Percentiles rank a stretch among this genome's conserved stretches.
Evolutionary conservation across 1,284 basidiomycete species (phyloP).

Genomic region (Blastosporella zonata): DNA sequence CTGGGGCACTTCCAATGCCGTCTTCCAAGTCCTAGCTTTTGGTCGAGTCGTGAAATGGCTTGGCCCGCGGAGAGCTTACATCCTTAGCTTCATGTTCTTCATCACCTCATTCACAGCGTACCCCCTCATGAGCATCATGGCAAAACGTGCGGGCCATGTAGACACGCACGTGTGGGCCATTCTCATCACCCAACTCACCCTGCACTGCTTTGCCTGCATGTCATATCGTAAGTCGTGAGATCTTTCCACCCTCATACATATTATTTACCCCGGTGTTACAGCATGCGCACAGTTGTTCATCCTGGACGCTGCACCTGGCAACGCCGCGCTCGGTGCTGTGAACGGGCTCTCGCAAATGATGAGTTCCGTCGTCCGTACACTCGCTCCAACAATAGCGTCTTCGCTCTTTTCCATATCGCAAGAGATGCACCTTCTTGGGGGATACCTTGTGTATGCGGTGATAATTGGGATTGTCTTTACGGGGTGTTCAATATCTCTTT

Average conservation of each 20-base stretch:
- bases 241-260: not conserved
- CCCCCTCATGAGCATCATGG: conserved; percentile 26
- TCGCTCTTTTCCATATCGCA: conserved; percentile 34
- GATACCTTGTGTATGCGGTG: conserved; percentile 29
- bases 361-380: conserved; percentile 21
- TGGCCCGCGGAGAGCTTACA: conserved; percentile 25
- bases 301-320: conserved; percentile 22
- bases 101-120: conserved; percentile 20
- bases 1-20: conserved; percentile 27
- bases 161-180: conserved; percentile 20
- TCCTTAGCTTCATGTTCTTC: conserved; percentile 18
- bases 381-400: conserved; percentile 28
- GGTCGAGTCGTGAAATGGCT: conserved; percentile 23
- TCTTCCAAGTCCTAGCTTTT: conserved; percentile 27
- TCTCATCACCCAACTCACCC: conserved; percentile 20
- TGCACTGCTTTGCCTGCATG: conserved; percentile 15
- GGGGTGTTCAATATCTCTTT: conserved; percentile 12
- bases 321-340: conserved; percentile 22
- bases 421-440: conserved; percentile 27
- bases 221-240: conserved; percentile 17
- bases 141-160: conserved; percentile 19
- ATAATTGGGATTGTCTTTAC: conserved; percentile 18
- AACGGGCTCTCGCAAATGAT: conserved; percentile 29
- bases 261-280: conserved; percentile 7
- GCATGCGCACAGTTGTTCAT: conserved; percentile 23